Base-by-base conservation (phyloP, 192 early-diverging fungal species). In the Backusella australiensis region DNA sequence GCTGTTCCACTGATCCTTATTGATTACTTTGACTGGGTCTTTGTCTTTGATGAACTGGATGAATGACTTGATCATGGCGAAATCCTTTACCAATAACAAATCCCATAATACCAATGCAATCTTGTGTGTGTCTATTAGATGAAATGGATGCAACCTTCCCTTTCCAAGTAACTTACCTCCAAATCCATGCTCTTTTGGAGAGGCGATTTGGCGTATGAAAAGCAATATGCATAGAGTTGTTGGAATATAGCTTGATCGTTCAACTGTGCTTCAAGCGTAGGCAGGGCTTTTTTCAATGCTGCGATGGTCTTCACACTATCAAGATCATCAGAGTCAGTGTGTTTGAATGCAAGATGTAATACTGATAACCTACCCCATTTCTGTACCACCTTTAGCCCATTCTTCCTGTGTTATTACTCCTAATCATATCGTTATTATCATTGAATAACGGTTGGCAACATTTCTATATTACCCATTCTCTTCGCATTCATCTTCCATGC, bases 171-270 rank as follows among this genome's bases (percentile, higher is more conserved):
- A 41, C 72, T 71, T 75, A 79, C 78, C 12, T 79, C 78, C 8
- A 75, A 52, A 52, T 79, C 78, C 78, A 79, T 79, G 49, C 78
- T 79, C 49, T 75, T 79, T 49, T 79, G 78, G n/a, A 49, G 26
- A 29, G 38, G 70, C 1, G 73, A 69, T 36, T 79, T 79, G 3
- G 78, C 67, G 32, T 71, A 79, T 1, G 67, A 32, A 46, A 75
- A 79, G 14, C 36, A 39, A 67, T 67, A 79, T 26, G 23, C 6
- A 66, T 79, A 79, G 1, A 79, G 38, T 12, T 79, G 35, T 23
- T 67, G 75, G 21, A 75, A 39, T 42, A 32, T 23, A 26, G 44
- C 75, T 2, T 42, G 56, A 39, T 71, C 39, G 9, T 69, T n/a
- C 44, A 52, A 65, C 4, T 21, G 0, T 4, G 34, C 3, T 21